Evolutionary conservation across 2,329 filamentous ascomycete genomes (phyloP).

Genomic region (Dryadomyces quercivorus): DNA sequence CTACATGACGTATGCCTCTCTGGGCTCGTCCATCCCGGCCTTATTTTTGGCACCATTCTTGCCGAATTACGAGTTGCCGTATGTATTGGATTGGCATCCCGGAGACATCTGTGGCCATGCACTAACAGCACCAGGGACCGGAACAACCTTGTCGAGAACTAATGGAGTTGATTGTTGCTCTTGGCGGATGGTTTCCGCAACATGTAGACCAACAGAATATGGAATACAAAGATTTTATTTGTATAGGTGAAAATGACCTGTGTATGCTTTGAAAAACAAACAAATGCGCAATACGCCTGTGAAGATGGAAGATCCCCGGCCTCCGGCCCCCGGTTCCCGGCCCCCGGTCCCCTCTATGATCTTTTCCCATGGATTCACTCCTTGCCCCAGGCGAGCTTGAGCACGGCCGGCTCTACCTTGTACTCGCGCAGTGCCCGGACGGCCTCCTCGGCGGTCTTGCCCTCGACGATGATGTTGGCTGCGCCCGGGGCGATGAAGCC

Average conservation of each 20-base stretch:
- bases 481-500: conserved; percentile 67
- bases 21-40: conserved; percentile 13
- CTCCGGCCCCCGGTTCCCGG: too few species aligned
- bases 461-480: conserved; percentile 67
- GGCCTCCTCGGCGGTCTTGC: conserved; percentile 58
- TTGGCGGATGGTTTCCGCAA: neutral
- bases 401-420: conserved; percentile 59
- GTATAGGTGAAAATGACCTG: too few species aligned
- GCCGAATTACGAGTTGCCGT: conserved; percentile 14
- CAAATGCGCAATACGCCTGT: too few species aligned
- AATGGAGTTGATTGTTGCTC: neutral
- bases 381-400: conserved; percentile 71
- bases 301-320: too few species aligned
- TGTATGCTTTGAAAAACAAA: too few species aligned
- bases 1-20: conserved; percentile 16
- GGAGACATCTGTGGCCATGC: neutral
- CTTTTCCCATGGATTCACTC: conserved; percentile 25
- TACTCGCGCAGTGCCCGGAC: conserved; percentile 61
- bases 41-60: conserved; percentile 14
- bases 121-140: neutral
- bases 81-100: neutral
- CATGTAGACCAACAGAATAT: neutral
- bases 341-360: neutral
- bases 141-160: neutral
- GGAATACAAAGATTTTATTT: neutral